Percentiles rank a stretch among this genome's conserved stretches.
Conservation (phyloP, 768 basidiomycete genomes). For the Lepiota venenata region DNA sequence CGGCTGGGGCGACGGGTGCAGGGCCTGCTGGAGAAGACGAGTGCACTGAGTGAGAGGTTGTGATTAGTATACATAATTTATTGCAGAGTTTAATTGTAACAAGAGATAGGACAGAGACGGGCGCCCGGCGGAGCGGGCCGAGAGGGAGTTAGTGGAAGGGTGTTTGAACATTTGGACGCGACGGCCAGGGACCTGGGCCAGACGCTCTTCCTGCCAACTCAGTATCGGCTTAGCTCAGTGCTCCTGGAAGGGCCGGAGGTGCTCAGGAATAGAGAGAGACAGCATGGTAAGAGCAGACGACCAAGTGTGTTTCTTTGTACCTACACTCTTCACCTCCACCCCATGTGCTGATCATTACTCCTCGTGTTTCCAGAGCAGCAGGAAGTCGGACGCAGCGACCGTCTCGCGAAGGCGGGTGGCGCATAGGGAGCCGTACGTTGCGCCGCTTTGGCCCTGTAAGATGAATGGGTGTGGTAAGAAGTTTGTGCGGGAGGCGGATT, state of each 20-base stretch:
- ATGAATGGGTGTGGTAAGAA: conserved; percentile 81
- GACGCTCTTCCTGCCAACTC: neutral
- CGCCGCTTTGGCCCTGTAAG: conserved; percentile 73
- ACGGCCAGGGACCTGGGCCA: conserved; percentile 1
- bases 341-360: neutral
- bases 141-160: conserved; percentile 1
- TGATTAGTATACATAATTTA: neutral
- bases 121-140: neutral
- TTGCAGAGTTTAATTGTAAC: neutral
- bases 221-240: neutral
- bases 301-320: neutral
- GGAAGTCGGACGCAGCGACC: neutral
- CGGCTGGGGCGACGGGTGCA: conserved; percentile 64
- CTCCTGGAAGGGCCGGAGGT: neutral
- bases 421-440: conserved; percentile 38
- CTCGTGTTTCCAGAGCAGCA: neutral
- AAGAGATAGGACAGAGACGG: no score
- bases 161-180: neutral
- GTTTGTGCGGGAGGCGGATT: conserved; percentile 78
- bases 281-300: conserved; percentile 8
- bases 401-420: conserved; percentile 20
- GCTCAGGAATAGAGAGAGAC: neutral
- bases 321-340: neutral
- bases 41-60: conserved; percentile 25
- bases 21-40: conserved; percentile 68